These are phyloP conservation scores for Coleophoma cylindrospora DNA, from an alignment of 2,329 filamentous ascomycete genomes.

Conservation along the genomic window DNA sequence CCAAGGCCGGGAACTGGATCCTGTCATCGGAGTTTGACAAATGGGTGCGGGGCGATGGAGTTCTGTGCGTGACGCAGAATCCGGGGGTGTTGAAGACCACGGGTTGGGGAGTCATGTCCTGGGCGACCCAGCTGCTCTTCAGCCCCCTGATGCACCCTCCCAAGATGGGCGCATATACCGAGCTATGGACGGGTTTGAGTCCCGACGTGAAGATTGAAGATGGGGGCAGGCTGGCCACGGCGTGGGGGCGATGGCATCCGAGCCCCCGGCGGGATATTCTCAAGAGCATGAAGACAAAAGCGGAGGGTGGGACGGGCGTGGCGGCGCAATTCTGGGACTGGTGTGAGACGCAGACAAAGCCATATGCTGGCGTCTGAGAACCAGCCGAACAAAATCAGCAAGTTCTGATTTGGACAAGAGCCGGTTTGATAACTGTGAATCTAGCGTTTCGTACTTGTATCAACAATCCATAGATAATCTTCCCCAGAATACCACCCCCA, in stretches of 20 bases:
- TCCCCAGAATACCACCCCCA: too few species aligned
- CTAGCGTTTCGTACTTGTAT: too few species aligned
- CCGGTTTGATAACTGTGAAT: too few species aligned
- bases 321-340: slow-evolving; percentile 17
- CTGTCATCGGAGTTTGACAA: slow-evolving; percentile 8
- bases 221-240: slow-evolving; percentile 14
- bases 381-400: not conserved
- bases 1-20: slow-evolving; percentile 16
- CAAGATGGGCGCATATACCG: slow-evolving; percentile 15
- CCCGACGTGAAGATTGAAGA: slow-evolving; percentile 8
- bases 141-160: slow-evolving; percentile 9
- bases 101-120: slow-evolving; percentile 2
- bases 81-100: slow-evolving; percentile 13
- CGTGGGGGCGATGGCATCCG: slow-evolving; percentile 33
- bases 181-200: slow-evolving; percentile 14
- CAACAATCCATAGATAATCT: too few species aligned
- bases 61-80: slow-evolving; percentile 14
- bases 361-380: not conserved
- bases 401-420: too few species aligned
- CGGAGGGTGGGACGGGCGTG: slow-evolving; percentile 15
- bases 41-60: slow-evolving; percentile 1
- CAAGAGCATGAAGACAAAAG: slow-evolving; percentile 7
- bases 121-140: slow-evolving; percentile 1
- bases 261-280: slow-evolving; percentile 12
- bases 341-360: slow-evolving; percentile 14